A percentile compares a stretch with the other conserved stretches of the same genome.
Evolutionary conservation across 2,329 filamentous ascomycete species (phyloP).

Genomic region (Epichloe aotearoae): DNA sequence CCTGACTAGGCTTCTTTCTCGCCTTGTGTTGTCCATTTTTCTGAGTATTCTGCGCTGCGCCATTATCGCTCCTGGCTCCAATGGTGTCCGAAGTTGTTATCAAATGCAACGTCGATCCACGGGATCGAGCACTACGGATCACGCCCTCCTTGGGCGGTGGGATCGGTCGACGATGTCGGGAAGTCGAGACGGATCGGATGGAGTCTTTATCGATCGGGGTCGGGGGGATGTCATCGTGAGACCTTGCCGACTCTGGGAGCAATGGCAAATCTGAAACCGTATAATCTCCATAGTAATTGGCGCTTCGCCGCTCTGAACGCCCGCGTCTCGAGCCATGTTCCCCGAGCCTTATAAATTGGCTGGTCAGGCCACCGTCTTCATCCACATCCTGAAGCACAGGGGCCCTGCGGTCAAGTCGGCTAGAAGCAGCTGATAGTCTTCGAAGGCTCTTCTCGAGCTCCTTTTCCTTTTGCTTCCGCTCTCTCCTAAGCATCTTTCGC

Average conservation of each 20-base stretch:
- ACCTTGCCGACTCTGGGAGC: conserved; percentile 48
- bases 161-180: conserved; percentile 58
- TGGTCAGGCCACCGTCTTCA: conserved; percentile 50
- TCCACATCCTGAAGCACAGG: conserved; percentile 66
- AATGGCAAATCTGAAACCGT: conserved; percentile 62
- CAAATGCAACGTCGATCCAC: conserved; percentile 76
- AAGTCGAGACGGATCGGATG: conserved; percentile 62
- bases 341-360: conserved; percentile 30
- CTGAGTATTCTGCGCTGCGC: conserved; percentile 9
- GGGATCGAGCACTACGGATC: conserved; percentile 53
- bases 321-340: conserved; percentile 51
- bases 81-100: conserved; percentile 52
- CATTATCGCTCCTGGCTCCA: conserved; percentile 16
- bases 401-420: conserved; percentile 68
- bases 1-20: conserved; percentile 43
- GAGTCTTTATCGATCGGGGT: conserved; percentile 70
- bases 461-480: conserved; percentile 72
- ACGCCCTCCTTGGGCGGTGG: conserved; percentile 77
- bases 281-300: conserved; percentile 48
- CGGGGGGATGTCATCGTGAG: conserved; percentile 37
- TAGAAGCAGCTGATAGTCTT: conserved; percentile 79
- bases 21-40: conserved; percentile 29
- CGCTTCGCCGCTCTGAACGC: conserved; percentile 62
- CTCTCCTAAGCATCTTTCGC: conserved; percentile 66
- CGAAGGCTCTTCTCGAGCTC: conserved; percentile 71